A percentile compares a stretch with the other conserved stretches of the same genome.
Conservation (phyloP, 805 yeast genomes). For the Suhomyces kilbournensis region DNA sequence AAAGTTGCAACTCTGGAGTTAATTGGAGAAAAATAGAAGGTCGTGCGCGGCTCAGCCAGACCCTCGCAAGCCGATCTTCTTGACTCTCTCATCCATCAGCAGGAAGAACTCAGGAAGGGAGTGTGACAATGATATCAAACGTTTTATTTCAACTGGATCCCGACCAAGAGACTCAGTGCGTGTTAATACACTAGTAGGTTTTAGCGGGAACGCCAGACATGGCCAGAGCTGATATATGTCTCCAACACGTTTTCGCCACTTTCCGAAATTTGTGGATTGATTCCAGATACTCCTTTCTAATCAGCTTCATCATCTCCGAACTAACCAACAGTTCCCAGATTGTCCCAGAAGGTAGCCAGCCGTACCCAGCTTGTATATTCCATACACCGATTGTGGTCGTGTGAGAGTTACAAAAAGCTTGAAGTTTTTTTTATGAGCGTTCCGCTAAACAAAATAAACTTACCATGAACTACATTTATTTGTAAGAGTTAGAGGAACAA, state of each 20-base stretch:
- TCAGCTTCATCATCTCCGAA: not conserved
- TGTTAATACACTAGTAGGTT: not conserved
- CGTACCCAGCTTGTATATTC: not conserved
- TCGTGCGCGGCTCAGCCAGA: not conserved
- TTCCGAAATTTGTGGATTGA: not conserved
- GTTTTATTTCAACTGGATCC: not conserved
- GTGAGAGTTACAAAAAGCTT: slow-evolving; percentile 1
- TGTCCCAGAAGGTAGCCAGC: too few relatives aligned
- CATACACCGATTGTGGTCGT: slow-evolving; percentile 2
- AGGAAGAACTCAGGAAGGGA: not conserved
- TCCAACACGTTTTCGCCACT: not conserved
- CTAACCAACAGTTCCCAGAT: not conserved
- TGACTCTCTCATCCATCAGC: not conserved
- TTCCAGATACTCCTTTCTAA: not conserved
- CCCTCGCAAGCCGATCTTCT: not conserved
- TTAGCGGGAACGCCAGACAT: not conserved
- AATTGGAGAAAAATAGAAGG: not conserved
- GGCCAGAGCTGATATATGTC: not conserved
- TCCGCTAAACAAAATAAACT: not conserved
- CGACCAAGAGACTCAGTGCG: not conserved
- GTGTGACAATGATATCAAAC: not conserved
- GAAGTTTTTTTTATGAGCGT: slow-evolving; percentile 3
- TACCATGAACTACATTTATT: not conserved
- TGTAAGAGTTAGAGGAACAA: not conserved
- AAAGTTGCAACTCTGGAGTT: not conserved